These are phyloP conservation scores for Nakaseomyces nivariensis DNA, from an alignment of 1,139 yeast species.

Conservation along the genomic window DNA sequence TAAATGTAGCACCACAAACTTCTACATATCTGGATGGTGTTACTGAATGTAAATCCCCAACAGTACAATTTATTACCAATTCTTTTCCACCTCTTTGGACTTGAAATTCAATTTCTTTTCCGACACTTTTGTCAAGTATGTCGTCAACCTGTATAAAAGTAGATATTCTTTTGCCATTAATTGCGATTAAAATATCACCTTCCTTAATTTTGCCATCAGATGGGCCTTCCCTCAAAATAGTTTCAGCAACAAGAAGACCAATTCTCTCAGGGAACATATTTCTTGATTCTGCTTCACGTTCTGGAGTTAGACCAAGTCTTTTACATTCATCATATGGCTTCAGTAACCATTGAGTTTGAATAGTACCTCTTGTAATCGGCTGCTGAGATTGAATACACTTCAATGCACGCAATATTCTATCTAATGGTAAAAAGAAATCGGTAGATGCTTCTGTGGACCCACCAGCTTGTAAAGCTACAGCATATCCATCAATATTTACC, in stretches of 20 bases:
- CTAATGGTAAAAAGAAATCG: conserved; percentile 81
- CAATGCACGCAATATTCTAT: conserved; percentile 74
- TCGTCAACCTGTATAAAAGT: conserved; percentile 78
- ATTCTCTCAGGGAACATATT: conserved; percentile 60
- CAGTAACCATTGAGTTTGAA: conserved; percentile 82
- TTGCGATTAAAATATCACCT: conserved; percentile 75
- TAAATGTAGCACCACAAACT: conserved; percentile 81
- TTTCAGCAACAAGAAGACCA: conserved; percentile 77
- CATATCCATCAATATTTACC: conserved; percentile 74
- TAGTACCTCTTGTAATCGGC: conserved; percentile 71
- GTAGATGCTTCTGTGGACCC: conserved; percentile 89
- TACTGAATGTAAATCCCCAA: conserved; percentile 70
- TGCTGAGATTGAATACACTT: conserved; percentile 50
- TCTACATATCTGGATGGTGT: conserved; percentile 77
- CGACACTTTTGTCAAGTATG: conserved; percentile 65
- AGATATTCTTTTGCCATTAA: conserved; percentile 55
- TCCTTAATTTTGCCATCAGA: conserved; percentile 65
- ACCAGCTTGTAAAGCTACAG: conserved; percentile 90
- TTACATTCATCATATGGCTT: conserved; percentile 88
- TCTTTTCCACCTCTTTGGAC: conserved; percentile 71
- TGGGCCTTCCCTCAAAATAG: conserved; percentile 81
- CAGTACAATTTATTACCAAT: conserved; percentile 40
- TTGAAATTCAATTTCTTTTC: conserved; percentile 44
- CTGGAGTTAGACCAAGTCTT: conserved; percentile 71
- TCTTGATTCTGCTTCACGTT: conserved; percentile 64